phyloP scores from a whole-genome alignment of 2,329 filamentous ascomycete species.

The Penicillium sp. region DNA sequence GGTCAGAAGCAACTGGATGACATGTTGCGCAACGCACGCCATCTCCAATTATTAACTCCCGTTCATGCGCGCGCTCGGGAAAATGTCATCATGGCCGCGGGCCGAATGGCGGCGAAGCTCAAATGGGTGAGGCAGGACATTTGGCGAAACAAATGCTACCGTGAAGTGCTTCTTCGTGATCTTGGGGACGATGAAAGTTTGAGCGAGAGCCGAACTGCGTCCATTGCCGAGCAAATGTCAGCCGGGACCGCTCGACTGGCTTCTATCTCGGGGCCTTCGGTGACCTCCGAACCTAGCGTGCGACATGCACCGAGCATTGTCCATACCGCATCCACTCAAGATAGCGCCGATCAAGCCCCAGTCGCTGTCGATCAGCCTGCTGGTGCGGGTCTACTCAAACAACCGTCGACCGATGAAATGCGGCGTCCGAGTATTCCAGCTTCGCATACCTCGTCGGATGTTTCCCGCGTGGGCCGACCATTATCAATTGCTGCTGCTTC shows the following conservation, averaged over 20 bases:
- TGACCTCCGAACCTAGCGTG: conserved; percentile 19
- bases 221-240: conserved; percentile 27
- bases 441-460: conserved; percentile 32
- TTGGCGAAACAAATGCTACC: conserved; percentile 84
- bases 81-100: conserved; percentile 75
- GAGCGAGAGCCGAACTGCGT: conserved; percentile 14
- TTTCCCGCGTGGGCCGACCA: conserved; percentile 24
- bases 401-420: conserved; percentile 20
- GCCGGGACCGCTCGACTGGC: conserved; percentile 11
- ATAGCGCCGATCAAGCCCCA: conserved; percentile 14
- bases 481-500: conserved; percentile 23
- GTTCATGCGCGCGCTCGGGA: conserved; percentile 88
- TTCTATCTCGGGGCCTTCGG: conserved; percentile 17
- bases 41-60: conserved; percentile 80
- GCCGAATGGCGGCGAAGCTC: conserved; percentile 75
- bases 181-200: conserved; percentile 63
- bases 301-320: conserved; percentile 21
- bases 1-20: conserved; percentile 73
- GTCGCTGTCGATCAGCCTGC: conserved; percentile 16
- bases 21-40: conserved; percentile 80
- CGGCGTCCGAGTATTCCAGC: conserved; percentile 31
- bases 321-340: conserved; percentile 21
- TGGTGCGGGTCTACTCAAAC: conserved; percentile 17
- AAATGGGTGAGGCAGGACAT: conserved; percentile 95
- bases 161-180: conserved; percentile 79